Evolutionary conservation across 2,329 filamentous ascomycete genomes (phyloP).

Genomic region (Phyllosticta paracitricarpa): DNA sequence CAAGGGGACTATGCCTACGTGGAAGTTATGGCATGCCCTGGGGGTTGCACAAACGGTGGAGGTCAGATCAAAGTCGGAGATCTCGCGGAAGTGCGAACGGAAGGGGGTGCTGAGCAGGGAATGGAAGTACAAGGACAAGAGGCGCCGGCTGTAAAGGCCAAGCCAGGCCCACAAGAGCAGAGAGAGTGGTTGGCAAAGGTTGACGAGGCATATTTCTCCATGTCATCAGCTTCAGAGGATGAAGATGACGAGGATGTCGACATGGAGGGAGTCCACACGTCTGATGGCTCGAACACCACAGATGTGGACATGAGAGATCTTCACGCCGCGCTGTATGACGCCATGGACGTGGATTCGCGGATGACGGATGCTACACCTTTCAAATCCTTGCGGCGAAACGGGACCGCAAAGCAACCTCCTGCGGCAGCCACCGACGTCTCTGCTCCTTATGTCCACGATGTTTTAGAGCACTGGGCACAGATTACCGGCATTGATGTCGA

Average conservation of each 20-base stretch:
- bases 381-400: not conserved
- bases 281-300: not conserved
- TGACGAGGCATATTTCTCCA: constrained; percentile 76
- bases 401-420: not conserved
- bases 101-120: constrained; percentile 17
- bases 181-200: constrained; percentile 51
- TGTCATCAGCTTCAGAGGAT: constrained; percentile 43
- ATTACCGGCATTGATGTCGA: constrained; percentile 61
- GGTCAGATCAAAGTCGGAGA: constrained; percentile 91
- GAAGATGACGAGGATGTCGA: constrained; percentile 24
- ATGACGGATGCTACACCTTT: not conserved
- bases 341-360: constrained; percentile 1
- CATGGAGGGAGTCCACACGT: constrained; percentile 15
- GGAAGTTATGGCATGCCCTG: constrained; percentile 97
- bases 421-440: constrained; percentile 49
- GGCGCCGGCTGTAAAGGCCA: constrained; percentile 28
- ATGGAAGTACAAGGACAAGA: constrained; percentile 22
- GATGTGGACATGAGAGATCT: not conserved
- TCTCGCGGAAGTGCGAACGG: constrained; percentile 37
- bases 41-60: constrained; percentile 96
- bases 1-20: constrained; percentile 72
- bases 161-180: constrained; percentile 66
- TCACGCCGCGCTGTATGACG: not conserved
- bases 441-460: constrained; percentile 53
- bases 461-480: constrained; percentile 65